Percentiles rank a stretch among this genome's conserved stretches.
phyloP scores from a whole-genome alignment of 768 basidiomycete species.

The Clavulina sp. region DNA sequence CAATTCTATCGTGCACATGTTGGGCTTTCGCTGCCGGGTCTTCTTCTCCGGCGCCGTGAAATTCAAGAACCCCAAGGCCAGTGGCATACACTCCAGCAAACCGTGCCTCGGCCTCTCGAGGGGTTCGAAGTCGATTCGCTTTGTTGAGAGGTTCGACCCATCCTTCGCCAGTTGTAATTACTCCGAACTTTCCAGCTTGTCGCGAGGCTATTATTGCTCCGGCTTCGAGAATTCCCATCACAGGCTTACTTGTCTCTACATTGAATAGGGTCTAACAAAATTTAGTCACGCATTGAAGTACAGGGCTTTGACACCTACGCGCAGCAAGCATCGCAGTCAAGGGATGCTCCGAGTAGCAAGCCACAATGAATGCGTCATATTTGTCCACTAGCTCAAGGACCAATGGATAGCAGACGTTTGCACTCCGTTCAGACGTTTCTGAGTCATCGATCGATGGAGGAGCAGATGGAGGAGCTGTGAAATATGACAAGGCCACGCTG shows the following conservation, averaged over 20 bases:
- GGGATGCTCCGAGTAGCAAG: conserved; percentile 22
- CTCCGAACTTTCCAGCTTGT: conserved; percentile 17
- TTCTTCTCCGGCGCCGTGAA: conserved; percentile 16
- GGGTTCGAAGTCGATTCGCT: conserved; percentile 2
- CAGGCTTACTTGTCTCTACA: conserved; percentile 10
- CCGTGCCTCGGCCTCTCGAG: not conserved
- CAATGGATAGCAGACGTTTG: conserved; percentile 11
- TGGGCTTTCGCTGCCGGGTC: not conserved
- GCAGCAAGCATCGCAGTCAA: conserved; percentile 14
- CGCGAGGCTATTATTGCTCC: conserved; percentile 17
- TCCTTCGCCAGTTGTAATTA: conserved; percentile 23
- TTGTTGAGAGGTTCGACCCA: conserved; percentile 19
- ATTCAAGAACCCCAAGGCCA: conserved; percentile 20
- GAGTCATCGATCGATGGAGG: conserved; percentile 15
- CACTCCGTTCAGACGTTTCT: conserved; percentile 11
- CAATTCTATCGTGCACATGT: conserved; percentile 15
- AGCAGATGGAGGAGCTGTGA: conserved; percentile 13
- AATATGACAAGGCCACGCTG: conserved; percentile 4
- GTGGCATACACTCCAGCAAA: conserved; percentile 22
- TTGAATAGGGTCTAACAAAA: conserved; percentile 10
- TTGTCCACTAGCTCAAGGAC: conserved; percentile 1
- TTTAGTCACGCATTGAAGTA: not conserved
- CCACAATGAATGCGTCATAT: conserved; percentile 13
- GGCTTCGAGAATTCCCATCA: conserved; percentile 24
- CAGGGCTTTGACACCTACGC: not conserved